Evolutionary conservation across 2,329 filamentous ascomycete genomes (phyloP), one percentile per base, ranked within the genome.

Genomic region (Ramularia collo-cygni): DNA sequence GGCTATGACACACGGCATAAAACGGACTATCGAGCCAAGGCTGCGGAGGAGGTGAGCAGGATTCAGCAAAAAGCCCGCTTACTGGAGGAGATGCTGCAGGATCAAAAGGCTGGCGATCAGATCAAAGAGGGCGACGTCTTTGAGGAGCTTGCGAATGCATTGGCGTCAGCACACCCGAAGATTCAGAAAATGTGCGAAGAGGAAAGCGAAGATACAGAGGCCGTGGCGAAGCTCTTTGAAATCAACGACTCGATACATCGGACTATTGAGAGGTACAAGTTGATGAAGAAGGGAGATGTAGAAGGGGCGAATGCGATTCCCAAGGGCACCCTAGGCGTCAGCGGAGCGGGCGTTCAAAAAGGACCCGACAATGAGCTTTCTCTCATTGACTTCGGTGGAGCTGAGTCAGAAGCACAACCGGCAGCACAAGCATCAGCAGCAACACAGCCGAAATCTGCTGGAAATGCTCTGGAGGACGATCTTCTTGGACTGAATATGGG

Each of bases 181-280:
- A 96, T 98, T 50, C 90, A 96, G 62, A 95, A 87, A 67, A 98
- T 98, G 90, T 96, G 90, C 58, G 90, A 96, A 64, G 92, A 98
- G 64, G 92, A 98, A 60, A 95, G 89, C 8, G 90, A 96, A 46
- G 92, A 98, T 58, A 81, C 88, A 46, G 92, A 95, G 67, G 92
- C 92, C 4, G 92, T 98, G 4, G 85, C 88, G 30, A 95, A 95
- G 65, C 72, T 98, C 8, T 75, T 98, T 40, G 88, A 96, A 61
- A 96, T 98, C 59, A 98, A 98, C 61, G 92, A 98, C 64, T 95
- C 89, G 66, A 98, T 98, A 76, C 86, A 96, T 61, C 80, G 90
- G 47, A 98, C 92, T 1, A 86, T 96, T 40, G 87, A 96, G 66
- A 74, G 92, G 50, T 98, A 96, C 64, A 94, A 87, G 72, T 70